These are phyloP conservation scores for Cucurbita maxima DNA, from an alignment of 306 rosid species.

Conservation along the genomic window DNA sequence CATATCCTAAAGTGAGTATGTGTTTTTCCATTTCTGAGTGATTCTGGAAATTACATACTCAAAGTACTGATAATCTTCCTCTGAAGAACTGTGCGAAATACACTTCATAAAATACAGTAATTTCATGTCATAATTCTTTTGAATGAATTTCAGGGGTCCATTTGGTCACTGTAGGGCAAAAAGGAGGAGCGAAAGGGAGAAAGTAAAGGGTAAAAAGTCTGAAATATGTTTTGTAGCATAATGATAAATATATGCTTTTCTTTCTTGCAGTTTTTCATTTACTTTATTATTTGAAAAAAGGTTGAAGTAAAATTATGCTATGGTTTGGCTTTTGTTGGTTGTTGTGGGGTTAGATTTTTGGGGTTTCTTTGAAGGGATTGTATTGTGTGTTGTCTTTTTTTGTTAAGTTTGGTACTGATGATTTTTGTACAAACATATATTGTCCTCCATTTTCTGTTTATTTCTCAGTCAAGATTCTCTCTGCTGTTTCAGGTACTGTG, in stretches of 20 bases:
- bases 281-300: background rate
- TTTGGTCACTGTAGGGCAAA: background rate
- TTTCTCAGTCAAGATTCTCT: constrained; percentile 28
- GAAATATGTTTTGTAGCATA: constrained; percentile 12
- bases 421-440: constrained; percentile 18
- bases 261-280: constrained; percentile 4
- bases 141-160: constrained; percentile 2
- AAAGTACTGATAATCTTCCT: background rate
- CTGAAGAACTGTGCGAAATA: background rate
- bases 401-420: constrained; percentile 34
- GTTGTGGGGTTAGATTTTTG: constrained; percentile 84
- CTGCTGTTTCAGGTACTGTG: constrained; percentile 37
- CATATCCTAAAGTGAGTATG: background rate
- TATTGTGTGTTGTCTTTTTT: constrained; percentile 43
- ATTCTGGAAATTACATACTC: background rate
- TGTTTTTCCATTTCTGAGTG: background rate
- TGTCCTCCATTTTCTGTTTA: constrained; percentile 28
- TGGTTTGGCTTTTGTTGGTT: constrained; percentile 50
- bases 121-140: background rate
- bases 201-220: background rate
- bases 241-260: constrained; percentile 14
- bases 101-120: background rate
- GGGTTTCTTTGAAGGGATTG: constrained; percentile 82
- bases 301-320: background rate
- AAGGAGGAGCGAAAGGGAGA: constrained; percentile 5